Base-by-base conservation (phyloP, 345 rosid genomes). In the Tarenaya hassleriana region DNA sequence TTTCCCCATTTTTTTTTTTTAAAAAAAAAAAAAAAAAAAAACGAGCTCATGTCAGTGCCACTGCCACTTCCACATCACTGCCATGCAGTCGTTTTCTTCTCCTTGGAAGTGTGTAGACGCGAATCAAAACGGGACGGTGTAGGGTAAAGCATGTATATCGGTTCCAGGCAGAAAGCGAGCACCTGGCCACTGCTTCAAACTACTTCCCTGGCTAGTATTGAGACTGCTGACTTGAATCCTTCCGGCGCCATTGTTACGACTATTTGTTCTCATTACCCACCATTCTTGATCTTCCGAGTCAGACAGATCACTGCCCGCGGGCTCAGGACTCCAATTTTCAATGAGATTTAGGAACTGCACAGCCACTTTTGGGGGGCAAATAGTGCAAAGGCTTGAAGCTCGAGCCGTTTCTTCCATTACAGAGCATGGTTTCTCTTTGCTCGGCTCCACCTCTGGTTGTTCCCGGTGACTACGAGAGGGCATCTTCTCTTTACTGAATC, bases 141-240 rank as follows among this genome's bases (percentile, higher is more conserved):
- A 74, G n/a, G 82, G 85, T 48, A 79, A 71, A 24, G 80, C 82
- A 50, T 69, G 68, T 41, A 67, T 31, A 20, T 68, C 75, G 11
- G 49, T 76, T 58, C 74, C 81, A 0, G 71, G 81, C 52, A 71
- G 61, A 45, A 54, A 70, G 32, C 70, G 38, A 32, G 29, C 60
- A 5, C 43, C 56, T 32, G 82, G 80, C 70, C 74, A 64, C 11
- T 49, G 17, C 18, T 20, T 19, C 14, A 47, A 51, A 47, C 67
- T 31, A 18, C 49, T 61, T 42, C 52, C 56, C 1, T 5, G 11
- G 12, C 19, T 35, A 11, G 13, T 24, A 32, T 11, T 32, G 42
- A 24, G 63, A 12, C 17, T 34, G 47, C 41, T 43, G 3, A 17
- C 60, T 47, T 68, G 61, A 14, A 39, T 24, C 27, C n/a, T 32